Evolutionary conservation across 176 grass and related monocot genomes (phyloP), one percentile per base, ranked within the genome.

Genomic region (Aechmea fasciata): DNA sequence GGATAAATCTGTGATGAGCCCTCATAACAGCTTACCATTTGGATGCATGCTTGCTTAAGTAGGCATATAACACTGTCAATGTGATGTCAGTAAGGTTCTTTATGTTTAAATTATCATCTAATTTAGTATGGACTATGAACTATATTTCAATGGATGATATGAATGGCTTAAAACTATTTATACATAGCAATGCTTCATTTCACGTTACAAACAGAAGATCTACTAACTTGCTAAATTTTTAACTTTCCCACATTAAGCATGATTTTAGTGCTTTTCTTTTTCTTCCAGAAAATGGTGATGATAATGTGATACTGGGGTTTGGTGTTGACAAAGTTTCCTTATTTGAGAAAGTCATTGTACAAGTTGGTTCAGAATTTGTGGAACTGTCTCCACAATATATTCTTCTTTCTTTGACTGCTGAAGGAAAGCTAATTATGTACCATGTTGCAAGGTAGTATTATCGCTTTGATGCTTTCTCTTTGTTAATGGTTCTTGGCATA

Each of bases 251-350:
- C 55, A 18, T 52, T 12, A 26, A 65, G 10, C 22, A 52, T 51
- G 63, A 65, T 66, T 28, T 18, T 66, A 11, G 15, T 52, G 22
- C 51, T 20, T 14, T 65, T 20, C 10, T 65, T 54, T 61, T 47
- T 51, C 51, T 69, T 86, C 81, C 79, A 96, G 93, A 96, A 73
- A 96, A 92, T 67, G 86, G 86, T 11, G 89, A 96, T 80, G 93
- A 96, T 72, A 96, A 92, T 82, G 80, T 91, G 41, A 87, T 92
- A 87, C 71, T 96, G 71, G 93, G 88, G 11, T 92, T 96, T 87
- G 93, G 86, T 70, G 71, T 90, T 41, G 93, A 96, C 71, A 96
- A 87, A 76, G 79, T 96, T 68, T 96, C 93, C 0, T 70, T 96
- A 70, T 92, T 83, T 77, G 73, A 92, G 77, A 96, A 90, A 81